A percentile compares a stretch with the other conserved stretches of the same genome.
These are phyloP conservation scores for Hsuehochloa calcarea DNA, from an alignment of 176 grass and related monocot genomes.

Conservation along the genomic window DNA sequence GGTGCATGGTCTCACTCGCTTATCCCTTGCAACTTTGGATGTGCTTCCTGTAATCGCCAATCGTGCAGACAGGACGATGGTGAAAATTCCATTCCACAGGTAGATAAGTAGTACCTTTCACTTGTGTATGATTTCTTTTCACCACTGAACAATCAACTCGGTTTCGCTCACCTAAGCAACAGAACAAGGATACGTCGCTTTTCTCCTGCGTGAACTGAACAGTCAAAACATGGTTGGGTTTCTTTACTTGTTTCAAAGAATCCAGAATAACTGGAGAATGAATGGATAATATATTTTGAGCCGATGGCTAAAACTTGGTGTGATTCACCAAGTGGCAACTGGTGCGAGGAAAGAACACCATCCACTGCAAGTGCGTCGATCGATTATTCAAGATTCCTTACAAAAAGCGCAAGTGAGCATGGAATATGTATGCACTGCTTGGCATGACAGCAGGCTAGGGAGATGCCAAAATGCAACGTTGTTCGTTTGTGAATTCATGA, in stretches of 20 bases:
- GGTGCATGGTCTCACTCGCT: not conserved
- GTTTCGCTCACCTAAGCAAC: not conserved
- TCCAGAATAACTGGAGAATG: not conserved
- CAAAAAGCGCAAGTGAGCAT: not conserved
- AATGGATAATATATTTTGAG: not conserved
- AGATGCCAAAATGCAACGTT: not conserved
- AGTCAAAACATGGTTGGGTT: not conserved
- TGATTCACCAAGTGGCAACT: not conserved
- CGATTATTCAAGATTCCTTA: not conserved
- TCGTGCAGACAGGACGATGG: not conserved
- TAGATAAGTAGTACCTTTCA: not conserved
- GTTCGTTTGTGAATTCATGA: not conserved
- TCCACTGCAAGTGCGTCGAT: not conserved
- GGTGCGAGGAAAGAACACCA: not conserved
- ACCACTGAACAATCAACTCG: not conserved
- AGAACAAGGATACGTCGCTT: not conserved
- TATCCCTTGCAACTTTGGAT: slow-evolving; percentile 12
- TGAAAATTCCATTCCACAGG: slow-evolving; percentile 15
- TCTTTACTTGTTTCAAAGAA: not conserved
- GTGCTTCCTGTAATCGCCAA: slow-evolving; percentile 9
- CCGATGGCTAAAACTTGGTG: not conserved
- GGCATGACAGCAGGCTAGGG: not conserved
- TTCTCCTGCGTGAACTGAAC: slow-evolving; percentile 20
- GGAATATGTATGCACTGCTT: not conserved
- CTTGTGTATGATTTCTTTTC: not conserved